Percentiles rank a stretch among this genome's conserved stretches.
Evolutionary conservation across 352 stramenopile species (phyloP).

Genomic region (Globisporangium parvum): DNA sequence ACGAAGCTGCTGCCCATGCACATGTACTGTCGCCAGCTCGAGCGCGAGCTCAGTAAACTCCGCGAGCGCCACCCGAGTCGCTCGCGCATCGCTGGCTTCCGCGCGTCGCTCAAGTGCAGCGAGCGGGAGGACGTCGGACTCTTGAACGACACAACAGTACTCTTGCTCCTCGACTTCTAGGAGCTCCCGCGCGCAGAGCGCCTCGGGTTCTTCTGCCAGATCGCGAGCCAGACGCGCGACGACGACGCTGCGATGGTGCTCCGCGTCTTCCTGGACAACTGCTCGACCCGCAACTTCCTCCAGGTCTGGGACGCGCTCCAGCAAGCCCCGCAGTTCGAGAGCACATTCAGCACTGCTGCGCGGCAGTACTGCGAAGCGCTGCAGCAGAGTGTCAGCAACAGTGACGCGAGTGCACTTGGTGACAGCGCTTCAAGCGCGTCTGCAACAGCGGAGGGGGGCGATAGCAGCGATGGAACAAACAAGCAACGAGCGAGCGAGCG

Average conservation of each 20-base stretch:
- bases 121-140: conserved; percentile 35
- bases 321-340: conserved; percentile 38
- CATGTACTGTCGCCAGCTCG: conserved; percentile 58
- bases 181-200: conserved; percentile 47
- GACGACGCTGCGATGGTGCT: conserved; percentile 43
- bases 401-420: background rate
- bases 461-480: conserved; percentile 1
- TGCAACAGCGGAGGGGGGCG: conserved; percentile 1
- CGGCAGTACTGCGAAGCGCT: conserved; percentile 14
- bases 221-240: conserved; percentile 49
- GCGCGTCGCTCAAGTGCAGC: conserved; percentile 12
- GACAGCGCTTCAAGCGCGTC: background rate
- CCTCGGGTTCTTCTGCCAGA: conserved; percentile 61
- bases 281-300: conserved; percentile 33
- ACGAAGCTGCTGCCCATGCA: conserved; percentile 30
- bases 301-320: conserved; percentile 48
- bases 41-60: conserved; percentile 45
- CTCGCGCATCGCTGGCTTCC: conserved; percentile 10
- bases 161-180: conserved; percentile 64
- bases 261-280: conserved; percentile 21
- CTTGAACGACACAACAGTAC: conserved; percentile 49
- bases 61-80: conserved; percentile 19
- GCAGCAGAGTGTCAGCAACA: background rate
- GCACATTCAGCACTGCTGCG: conserved; percentile 23
- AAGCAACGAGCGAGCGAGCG: conserved; percentile 1